These are phyloP conservation scores for Geotrichum europaeum DNA, from an alignment of 1,139 yeast genomes.

Conservation along the genomic window DNA sequence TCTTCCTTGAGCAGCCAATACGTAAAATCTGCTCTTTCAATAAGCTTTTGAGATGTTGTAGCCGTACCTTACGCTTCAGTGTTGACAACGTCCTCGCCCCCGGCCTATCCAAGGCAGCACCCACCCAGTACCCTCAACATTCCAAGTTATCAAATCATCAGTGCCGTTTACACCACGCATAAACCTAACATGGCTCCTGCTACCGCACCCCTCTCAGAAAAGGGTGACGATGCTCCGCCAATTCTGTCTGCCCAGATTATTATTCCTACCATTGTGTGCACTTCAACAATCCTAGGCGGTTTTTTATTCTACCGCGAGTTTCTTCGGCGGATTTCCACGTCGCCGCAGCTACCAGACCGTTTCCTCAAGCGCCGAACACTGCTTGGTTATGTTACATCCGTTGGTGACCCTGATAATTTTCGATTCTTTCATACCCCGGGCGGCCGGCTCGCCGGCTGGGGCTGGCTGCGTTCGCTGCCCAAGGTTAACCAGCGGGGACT, in stretches of 20 bases:
- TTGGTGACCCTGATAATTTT: constrained; percentile 96
- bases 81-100: not conserved
- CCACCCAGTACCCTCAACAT: not conserved
- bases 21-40: not conserved
- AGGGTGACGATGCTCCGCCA: constrained; percentile 8
- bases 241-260: constrained; percentile 20
- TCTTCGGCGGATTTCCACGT: constrained; percentile 32
- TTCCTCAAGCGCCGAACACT: constrained; percentile 41
- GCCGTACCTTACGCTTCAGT: not conserved
- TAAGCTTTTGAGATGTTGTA: not conserved
- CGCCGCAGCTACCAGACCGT: constrained; percentile 29
- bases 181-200: not conserved
- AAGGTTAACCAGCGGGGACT: constrained; percentile 37
- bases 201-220: not conserved
- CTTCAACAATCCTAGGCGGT: constrained; percentile 25
- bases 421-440: constrained; percentile 93
- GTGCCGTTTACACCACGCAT: not conserved
- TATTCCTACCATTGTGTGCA: constrained; percentile 26
- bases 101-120: not conserved
- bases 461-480: constrained; percentile 67
- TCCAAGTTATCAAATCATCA: not conserved
- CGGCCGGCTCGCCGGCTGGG: constrained; percentile 85
- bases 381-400: constrained; percentile 82
- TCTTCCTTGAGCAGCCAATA: too few relatives aligned
- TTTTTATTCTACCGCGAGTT: constrained; percentile 29